Conservation (phyloP, 2,329 filamentous ascomycete genomes). For the Talaromyces atroroseus region DNA sequence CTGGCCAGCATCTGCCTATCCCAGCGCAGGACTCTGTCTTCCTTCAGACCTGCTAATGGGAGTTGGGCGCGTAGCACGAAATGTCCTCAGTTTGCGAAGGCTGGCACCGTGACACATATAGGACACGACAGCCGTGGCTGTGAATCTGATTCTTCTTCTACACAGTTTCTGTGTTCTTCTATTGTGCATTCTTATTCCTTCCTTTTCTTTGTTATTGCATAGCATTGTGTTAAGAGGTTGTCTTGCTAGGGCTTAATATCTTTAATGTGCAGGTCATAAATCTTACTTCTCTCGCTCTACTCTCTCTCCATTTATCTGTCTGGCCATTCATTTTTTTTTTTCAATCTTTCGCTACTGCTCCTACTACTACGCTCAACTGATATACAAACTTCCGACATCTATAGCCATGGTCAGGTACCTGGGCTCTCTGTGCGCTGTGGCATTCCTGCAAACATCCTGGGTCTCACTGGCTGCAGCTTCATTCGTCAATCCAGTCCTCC, state of each 20-base stretch:
- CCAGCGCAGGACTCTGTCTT: constrained; percentile 19
- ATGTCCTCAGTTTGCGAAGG: constrained; percentile 2
- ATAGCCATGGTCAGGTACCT: constrained; percentile 12
- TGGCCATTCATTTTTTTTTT: neutral
- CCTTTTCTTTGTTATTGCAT: constrained; percentile 10
- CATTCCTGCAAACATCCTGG: constrained; percentile 8
- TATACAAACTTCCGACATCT: neutral
- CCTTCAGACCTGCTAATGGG: constrained; percentile 22
- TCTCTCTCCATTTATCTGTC: too few species aligned
- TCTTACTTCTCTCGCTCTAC: neutral
- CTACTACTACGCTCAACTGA: neutral
- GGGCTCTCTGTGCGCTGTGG: constrained; percentile 8
- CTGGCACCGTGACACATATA: constrained; percentile 7
- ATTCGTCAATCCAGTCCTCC: constrained; percentile 17
- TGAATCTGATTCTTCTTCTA: neutral
- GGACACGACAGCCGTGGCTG: neutral
- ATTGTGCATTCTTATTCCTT: neutral
- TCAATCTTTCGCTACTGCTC: neutral
- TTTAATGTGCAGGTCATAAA: constrained; percentile 1
- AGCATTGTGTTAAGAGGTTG: constrained; percentile 14
- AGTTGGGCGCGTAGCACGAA: constrained; percentile 26
- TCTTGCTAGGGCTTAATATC: neutral
- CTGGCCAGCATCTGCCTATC: neutral
- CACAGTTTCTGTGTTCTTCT: neutral
- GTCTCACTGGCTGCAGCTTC: constrained; percentile 17